Base-by-base conservation (phyloP, 192 early-diverging fungal species). In the Umbelopsis sp. region DNA sequence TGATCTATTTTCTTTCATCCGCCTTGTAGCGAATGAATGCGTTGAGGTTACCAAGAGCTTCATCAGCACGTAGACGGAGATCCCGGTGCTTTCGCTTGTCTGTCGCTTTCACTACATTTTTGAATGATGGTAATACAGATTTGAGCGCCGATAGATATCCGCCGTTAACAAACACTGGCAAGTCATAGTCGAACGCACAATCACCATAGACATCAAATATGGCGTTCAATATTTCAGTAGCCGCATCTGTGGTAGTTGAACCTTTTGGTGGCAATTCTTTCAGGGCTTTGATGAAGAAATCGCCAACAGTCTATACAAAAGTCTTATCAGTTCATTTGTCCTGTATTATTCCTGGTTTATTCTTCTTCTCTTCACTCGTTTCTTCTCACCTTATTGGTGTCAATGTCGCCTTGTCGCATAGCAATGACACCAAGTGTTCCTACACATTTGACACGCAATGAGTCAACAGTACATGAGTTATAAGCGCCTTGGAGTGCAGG, bases 131-230 rank as follows among this genome's bases (percentile, higher is more conserved):
- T 17, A 84, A 71, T 26, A 89, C 62, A 22, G 80, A 75, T 65
- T 86, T 81, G 16, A 98, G 79, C 34, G 80, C 83, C 11, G 74
- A 66, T 21, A 90, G 74, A 68, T 89, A 92, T 17, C 81, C 82
- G 20, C 86, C 86, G 16, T 89, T 72, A 7, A 97, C 91, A 84
- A 90, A 98, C 0, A 96, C 94, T 1, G 93, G 91, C 43, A 74
- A 72, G 73, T 97, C 93, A 70, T 97, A 97, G 72, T 94, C 91
- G 75, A 86, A 97, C 12, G 68, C 87, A 29, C 74, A 82, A 69
- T 98, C 96, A 41, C 87, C 86, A 76, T 97, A 98, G 25, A 97
- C 88, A 72, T 98, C 96, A 71, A 85, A 97, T 43, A 98, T 76
- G 24, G 89, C 87, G 70, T 97, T 94, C 72, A 98, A 73, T 0